Base-by-base conservation (phyloP, 106 monocot genomes). In the Agapanthus africanus region DNA sequence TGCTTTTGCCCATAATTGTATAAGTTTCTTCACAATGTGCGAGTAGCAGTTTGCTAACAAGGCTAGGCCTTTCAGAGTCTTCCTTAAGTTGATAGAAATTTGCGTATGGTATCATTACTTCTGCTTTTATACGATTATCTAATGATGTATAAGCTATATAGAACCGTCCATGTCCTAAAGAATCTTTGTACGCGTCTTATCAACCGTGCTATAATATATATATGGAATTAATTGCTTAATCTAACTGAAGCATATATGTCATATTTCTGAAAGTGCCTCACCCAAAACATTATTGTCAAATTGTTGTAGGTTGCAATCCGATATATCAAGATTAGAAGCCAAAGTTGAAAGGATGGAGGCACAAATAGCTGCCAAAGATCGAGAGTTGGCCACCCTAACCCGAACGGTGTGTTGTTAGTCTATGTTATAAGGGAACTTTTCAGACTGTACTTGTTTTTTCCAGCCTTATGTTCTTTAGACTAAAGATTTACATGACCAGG, bases 271-370 rank as follows among this genome's bases (percentile, higher is more conserved):
- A n/a, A 61, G 36, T 36, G 18, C 7, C 33, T 61, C 36, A 35
- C 36, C 7, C 19, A 35, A 36, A 40, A 9, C 7, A 33, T 37
- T n/a, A n/a, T 18, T 61, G 33, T 61, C 33, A 27, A 63, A 42
- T 16, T 44, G 7, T 50, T 49, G 5, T 22, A 99, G 99, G 68
- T 71, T 81, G 52, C 80, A 85, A 40, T 93, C 87, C 64, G 99
- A 99, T 63, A 85, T 90, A 61, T 92, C 93, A 47, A 90, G 89
- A 76, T 76, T 99, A 62, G 99, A 99, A 77, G 84, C 93, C 56
- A 99, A 87, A 77, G 83, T 99, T 73, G 93, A 99, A 73, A 99
- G 99, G 37, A 84, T 99, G 71, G 99, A 99, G 47, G 86, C 85
- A 59, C 92, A 90, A 73, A 71, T 93, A 77, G 82, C 79, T 42